Percentiles rank a stretch among this genome's conserved stretches.
Evolutionary conservation across 208 protist genomes (phyloP).

Genomic region (Acanthamoeba lenticulata): DNA sequence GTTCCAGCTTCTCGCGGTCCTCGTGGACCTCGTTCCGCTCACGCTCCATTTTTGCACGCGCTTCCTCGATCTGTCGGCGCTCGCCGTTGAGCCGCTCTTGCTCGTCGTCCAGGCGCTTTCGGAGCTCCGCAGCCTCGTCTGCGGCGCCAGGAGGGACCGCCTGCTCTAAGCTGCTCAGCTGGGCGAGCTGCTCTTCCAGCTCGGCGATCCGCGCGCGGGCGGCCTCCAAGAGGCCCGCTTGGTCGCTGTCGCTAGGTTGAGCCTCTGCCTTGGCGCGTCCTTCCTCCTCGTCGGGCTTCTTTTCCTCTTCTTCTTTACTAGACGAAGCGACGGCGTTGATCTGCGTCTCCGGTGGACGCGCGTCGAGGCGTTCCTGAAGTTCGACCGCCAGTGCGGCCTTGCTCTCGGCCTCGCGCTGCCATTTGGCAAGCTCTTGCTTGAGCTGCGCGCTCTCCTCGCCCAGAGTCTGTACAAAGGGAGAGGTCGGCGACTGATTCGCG

Average conservation of each 20-base stretch:
- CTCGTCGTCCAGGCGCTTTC: neutral
- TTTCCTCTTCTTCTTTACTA: neutral
- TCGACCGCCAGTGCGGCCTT: neutral
- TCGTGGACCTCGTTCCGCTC: neutral
- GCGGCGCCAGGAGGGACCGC: neutral
- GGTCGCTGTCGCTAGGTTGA: neutral
- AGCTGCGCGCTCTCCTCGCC: neutral
- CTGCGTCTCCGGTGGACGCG: neutral
- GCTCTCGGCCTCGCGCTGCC: neutral
- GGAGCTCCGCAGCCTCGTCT: neutral
- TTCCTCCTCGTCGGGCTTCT: no score
- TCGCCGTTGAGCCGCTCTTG: neutral
- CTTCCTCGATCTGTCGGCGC: neutral
- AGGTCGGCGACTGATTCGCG: neutral
- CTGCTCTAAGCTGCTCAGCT: neutral
- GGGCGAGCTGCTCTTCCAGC: neutral
- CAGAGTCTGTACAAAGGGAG: neutral
- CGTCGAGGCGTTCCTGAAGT: neutral
- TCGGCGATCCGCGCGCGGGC: conserved; percentile 19
- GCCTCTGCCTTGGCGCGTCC: neutral
- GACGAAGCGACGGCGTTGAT: neutral
- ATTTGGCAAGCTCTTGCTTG: neutral
- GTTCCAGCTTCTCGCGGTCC: neutral
- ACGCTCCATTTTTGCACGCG: neutral
- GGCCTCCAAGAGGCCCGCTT: neutral